These are phyloP conservation scores for Microbotryum silenes-acaulis DNA, from an alignment of 1,284 basidiomycete genomes.

Conservation along the genomic window DNA sequence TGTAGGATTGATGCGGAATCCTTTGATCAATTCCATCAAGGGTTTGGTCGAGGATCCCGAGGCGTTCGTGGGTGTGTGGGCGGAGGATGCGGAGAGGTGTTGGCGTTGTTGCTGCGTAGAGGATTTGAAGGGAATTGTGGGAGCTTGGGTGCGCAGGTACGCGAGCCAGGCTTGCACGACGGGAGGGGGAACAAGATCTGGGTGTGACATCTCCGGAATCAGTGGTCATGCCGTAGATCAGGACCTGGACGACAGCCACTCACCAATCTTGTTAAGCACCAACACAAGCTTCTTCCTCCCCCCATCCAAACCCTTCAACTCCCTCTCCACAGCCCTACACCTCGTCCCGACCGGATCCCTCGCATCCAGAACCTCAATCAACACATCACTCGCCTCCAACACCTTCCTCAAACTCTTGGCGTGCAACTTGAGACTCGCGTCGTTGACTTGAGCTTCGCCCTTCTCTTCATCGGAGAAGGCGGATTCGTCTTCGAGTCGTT, in stretches of 20 bases:
- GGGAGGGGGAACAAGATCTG: slow-evolving; percentile 79
- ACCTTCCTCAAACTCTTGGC: slow-evolving; percentile 67
- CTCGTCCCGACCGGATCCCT: slow-evolving; percentile 84
- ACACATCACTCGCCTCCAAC: slow-evolving; percentile 83
- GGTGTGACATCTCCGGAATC: slow-evolving; percentile 23
- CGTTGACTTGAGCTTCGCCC: slow-evolving; percentile 31
- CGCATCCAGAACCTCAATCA: slow-evolving; percentile 83
- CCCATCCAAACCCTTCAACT: slow-evolving; percentile 69
- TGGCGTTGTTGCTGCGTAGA: slow-evolving; percentile 70
- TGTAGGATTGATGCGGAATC: slow-evolving; percentile 51
- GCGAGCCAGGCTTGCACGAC: slow-evolving; percentile 88
- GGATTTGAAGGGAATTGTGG: slow-evolving; percentile 89
- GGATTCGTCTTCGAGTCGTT: slow-evolving; percentile 29
- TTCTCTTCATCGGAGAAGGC: slow-evolving; percentile 33
- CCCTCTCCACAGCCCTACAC: slow-evolving; percentile 79
- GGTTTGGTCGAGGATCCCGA: slow-evolving; percentile 55
- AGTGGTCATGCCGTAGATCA: slow-evolving; percentile 3
- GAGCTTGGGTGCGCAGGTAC: slow-evolving; percentile 81
- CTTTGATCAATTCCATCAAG: slow-evolving; percentile 80
- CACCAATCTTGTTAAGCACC: slow-evolving; percentile 87
- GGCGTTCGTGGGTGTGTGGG: slow-evolving; percentile 49
- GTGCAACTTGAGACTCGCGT: slow-evolving; percentile 41
- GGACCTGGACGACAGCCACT: slow-evolving; percentile 37
- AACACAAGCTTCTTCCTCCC: slow-evolving; percentile 84
- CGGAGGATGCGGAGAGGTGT: slow-evolving; percentile 62